Base-by-base conservation (phyloP, 441 rosid genomes). In the Corymbia calophylla region DNA sequence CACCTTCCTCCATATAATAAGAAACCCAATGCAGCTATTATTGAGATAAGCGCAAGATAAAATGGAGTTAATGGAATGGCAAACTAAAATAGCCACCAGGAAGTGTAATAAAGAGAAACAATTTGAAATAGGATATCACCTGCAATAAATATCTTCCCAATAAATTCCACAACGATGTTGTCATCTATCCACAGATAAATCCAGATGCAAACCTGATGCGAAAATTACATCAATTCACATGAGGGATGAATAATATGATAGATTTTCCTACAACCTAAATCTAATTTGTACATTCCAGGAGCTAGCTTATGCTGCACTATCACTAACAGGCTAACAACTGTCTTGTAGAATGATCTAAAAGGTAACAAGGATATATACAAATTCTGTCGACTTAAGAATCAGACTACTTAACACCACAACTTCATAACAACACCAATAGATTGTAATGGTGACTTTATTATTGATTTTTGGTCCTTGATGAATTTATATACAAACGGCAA, bases 1-100 rank as follows among this genome's bases (percentile, higher is more conserved):
- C 88, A 94, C 96, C 96, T 94, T 95, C 97, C 96, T 88, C 96
- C 96, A 88, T 93, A 94, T 8, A 94, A 92, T 92, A 94, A 92
- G 92, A 93, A 96, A 90, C 96, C 97, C 91, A 93, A 90, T 29
- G 97, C 97, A 55, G 96, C 96, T 35, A 95, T 88, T 89, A 95
- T 93, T 54, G 98, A 95, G 64, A 95, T 93, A 92, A 91, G 97
- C 94, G 92, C 47, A 88, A 89, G 70, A 90, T 13, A 86, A 31
- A 9, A 82, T 51, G n/a, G 89, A 23, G 84, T 77, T 44, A 77
- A 27, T 7, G 18, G 51, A 44, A 77, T 77, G 51, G 15, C n/a
- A 44, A 77, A 77, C 51, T 44, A 44, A 39, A 77, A 77, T 77
- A 77, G 51, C 84, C 23, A 77, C n/a, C 0, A 73, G 84, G 49